Conservation (phyloP, 2,329 filamentous ascomycete species). For the Curvularia sp. region DNA sequence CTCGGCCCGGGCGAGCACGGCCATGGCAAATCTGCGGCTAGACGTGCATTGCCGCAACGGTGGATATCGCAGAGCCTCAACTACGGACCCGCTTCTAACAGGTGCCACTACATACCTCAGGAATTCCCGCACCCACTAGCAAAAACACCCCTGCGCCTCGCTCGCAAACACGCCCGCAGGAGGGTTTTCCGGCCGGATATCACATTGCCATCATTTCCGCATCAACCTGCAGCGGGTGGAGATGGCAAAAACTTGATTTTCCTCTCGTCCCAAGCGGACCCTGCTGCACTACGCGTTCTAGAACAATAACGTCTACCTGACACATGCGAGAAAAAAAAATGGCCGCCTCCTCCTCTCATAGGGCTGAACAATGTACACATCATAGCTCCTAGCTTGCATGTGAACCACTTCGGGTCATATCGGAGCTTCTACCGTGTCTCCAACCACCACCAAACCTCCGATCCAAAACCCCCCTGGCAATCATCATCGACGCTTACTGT, state of each 20-base stretch:
- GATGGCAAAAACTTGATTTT: constrained; percentile 21
- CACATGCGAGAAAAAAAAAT: constrained; percentile 11
- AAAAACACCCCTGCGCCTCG: neutral
- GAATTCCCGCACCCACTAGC: constrained; percentile 15
- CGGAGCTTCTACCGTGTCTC: constrained; percentile 10
- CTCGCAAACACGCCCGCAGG: neutral
- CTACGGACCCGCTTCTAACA: constrained; percentile 4
- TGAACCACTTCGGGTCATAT: constrained; percentile 22
- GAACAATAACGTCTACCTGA: constrained; percentile 7
- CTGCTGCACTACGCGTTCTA: constrained; percentile 7
- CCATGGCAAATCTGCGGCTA: constrained; percentile 21
- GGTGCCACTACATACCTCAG: neutral
- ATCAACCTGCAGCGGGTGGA: constrained; percentile 10
- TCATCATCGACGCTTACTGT: neutral
- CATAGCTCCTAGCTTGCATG: constrained; percentile 12
- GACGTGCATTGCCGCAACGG: constrained; percentile 19
- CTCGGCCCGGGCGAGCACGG: constrained; percentile 13
- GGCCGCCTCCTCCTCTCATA: constrained; percentile 13
- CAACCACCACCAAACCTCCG: constrained; percentile 8
- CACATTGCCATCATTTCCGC: constrained; percentile 5
- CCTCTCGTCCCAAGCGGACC: neutral
- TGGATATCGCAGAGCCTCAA: constrained; percentile 18
- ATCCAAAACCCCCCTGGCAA: neutral
- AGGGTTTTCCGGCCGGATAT: constrained; percentile 13
- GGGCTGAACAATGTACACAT: constrained; percentile 26